Conservation (phyloP, 371 early-diverging fungal species). For the Hamiltosporidium tvaerminnensis region DNA sequence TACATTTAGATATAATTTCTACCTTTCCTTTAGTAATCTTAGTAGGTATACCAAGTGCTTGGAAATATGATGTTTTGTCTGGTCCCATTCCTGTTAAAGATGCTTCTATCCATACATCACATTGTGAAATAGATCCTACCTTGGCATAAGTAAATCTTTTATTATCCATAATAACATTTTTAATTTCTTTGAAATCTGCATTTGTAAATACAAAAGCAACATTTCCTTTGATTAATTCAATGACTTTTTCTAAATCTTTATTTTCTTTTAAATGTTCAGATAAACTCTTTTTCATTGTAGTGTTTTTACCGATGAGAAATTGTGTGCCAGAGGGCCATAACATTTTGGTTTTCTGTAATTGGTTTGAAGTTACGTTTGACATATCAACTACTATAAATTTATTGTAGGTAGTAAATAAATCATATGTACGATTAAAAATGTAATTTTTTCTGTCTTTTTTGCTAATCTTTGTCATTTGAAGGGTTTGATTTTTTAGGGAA, state of each 20-base stretch:
- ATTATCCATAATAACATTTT: constrained; percentile 72
- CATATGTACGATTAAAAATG: constrained; percentile 37
- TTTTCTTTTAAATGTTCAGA: constrained; percentile 59
- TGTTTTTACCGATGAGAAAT: constrained; percentile 98
- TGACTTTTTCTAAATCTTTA: constrained; percentile 69
- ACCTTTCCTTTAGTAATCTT: constrained; percentile 99
- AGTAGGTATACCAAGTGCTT: constrained; percentile 96
- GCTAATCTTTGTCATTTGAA: constrained; percentile 6
- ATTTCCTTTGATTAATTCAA: constrained; percentile 74
- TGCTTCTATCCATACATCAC: constrained; percentile 80
- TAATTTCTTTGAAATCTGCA: constrained; percentile 72
- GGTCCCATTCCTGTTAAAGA: constrained; percentile 99
- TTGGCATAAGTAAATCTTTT: constrained; percentile 91
- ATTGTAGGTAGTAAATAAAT: constrained; percentile 36
- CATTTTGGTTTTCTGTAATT: constrained; percentile 45
- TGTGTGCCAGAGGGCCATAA: constrained; percentile 5
- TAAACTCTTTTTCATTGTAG: constrained; percentile 90
- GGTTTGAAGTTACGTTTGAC: constrained; percentile 43
- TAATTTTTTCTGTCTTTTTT: constrained; percentile 25
- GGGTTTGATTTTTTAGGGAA: background rate
- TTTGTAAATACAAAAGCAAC: constrained; percentile 98
- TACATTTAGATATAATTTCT: constrained; percentile 88
- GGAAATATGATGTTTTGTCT: constrained; percentile 99
- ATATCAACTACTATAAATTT: constrained; percentile 46
- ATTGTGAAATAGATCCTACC: constrained; percentile 84